Conservation (phyloP, 2,329 filamentous ascomycete genomes). For the Dothideomycetidae sp. region DNA sequence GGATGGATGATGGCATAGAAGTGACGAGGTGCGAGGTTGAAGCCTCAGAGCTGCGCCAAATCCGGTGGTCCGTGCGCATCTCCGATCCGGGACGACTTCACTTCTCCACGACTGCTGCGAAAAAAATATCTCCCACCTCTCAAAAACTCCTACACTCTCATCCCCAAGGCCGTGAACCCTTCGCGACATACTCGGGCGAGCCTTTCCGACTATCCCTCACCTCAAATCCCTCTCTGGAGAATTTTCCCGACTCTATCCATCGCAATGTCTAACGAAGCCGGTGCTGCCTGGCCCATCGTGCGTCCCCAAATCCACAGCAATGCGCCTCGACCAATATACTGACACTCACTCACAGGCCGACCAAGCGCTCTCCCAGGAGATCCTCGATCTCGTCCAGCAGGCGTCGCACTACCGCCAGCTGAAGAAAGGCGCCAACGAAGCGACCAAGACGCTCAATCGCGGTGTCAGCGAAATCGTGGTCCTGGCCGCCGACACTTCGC, state of each 20-base stretch:
- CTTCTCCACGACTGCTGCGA: too few relatives aligned
- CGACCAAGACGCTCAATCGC: conserved; percentile 15
- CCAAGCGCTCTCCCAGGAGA: conserved; percentile 35
- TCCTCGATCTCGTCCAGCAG: conserved; percentile 49
- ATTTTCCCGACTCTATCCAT: background rate
- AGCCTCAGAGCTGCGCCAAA: background rate
- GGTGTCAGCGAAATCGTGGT: conserved; percentile 83
- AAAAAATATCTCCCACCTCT: too few relatives aligned
- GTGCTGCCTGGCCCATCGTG: conserved; percentile 20
- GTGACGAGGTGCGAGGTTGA: background rate
- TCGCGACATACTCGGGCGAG: conserved; percentile 17
- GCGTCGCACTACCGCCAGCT: conserved; percentile 53
- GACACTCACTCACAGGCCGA: conserved; percentile 27
- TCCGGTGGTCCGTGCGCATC: conserved; percentile 6
- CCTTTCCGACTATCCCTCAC: too few relatives aligned
- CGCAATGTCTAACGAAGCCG: conserved; percentile 12
- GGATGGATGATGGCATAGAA: background rate
- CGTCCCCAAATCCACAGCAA: conserved; percentile 15
- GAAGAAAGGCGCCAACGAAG: conserved; percentile 78
- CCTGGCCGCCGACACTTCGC: conserved; percentile 75
- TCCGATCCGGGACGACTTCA: too few relatives aligned
- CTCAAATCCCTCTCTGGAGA: too few relatives aligned
- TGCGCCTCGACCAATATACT: conserved; percentile 34
- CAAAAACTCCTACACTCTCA: conserved; percentile 2
- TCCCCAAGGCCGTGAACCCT: conserved; percentile 23